Evolutionary conservation across 345 rosid species (phyloP).

Genomic region (Toxicodendron radicans): DNA sequence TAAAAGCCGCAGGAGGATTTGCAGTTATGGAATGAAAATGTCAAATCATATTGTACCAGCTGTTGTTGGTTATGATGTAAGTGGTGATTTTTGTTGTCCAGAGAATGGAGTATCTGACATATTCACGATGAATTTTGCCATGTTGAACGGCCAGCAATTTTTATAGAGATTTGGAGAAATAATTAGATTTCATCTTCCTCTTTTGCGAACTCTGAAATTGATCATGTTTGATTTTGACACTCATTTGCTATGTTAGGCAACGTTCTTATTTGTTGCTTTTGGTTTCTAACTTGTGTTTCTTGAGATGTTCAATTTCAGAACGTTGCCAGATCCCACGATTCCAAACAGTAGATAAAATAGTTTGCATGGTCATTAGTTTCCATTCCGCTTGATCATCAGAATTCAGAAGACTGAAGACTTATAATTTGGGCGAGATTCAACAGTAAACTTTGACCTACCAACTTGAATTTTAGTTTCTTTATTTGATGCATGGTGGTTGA

Average conservation of each 20-base stretch:
- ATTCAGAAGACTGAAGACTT: too few species aligned
- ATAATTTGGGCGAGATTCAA: too few species aligned
- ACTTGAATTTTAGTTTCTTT: not conserved
- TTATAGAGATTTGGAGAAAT: not conserved
- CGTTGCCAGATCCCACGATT: too few species aligned
- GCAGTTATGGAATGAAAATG: slow-evolving; percentile 44
- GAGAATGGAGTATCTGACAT: not conserved
- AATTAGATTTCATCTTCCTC: not conserved
- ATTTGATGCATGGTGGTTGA: not conserved
- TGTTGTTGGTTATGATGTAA: not conserved
- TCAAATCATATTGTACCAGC: not conserved
- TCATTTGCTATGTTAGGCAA: not conserved
- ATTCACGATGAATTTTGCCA: not conserved
- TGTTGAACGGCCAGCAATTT: not conserved
- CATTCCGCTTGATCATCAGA: not conserved
- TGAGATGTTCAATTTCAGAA: not conserved
- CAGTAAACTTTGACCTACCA: not conserved
- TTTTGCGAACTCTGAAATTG: not conserved
- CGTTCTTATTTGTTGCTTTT: too few species aligned
- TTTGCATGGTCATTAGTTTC: not conserved
- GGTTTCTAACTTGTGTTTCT: not conserved
- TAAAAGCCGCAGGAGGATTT: slow-evolving; percentile 50
- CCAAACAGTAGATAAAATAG: not conserved
- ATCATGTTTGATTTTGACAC: not conserved
- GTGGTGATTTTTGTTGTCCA: not conserved